phyloP scores from a whole-genome alignment of 2,329 filamentous ascomycete genomes.

The Rosellinia necatrix region DNA sequence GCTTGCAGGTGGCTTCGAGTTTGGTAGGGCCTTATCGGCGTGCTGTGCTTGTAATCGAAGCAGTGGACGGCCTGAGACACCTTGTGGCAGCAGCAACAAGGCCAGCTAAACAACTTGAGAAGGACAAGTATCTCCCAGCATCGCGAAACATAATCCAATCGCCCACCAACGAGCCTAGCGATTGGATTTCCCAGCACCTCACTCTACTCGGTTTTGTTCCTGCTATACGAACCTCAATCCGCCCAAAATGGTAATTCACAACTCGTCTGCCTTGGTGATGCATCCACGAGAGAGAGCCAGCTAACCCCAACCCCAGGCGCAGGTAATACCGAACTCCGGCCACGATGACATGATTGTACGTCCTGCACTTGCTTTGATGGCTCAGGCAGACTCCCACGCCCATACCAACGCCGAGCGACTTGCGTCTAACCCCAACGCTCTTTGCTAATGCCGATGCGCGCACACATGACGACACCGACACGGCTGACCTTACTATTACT shows the following conservation, averaged over 20 bases:
- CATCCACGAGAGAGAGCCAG: conserved; percentile 1
- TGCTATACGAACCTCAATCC: background rate
- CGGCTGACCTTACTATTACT: conserved; percentile 28
- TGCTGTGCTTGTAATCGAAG: background rate
- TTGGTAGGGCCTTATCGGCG: conserved; percentile 4
- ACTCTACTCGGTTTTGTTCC: background rate
- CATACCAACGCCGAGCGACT: background rate
- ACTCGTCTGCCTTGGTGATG: background rate
- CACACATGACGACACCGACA: conserved; percentile 2
- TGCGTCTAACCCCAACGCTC: background rate
- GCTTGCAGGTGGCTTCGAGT: background rate
- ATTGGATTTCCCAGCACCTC: background rate
- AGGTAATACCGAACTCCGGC: conserved; percentile 81
- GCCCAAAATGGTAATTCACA: conserved; percentile 33
- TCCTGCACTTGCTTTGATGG: conserved; percentile 35
- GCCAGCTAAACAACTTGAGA: conserved; percentile 27
- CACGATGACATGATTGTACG: conserved; percentile 99
- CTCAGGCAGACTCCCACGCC: background rate
- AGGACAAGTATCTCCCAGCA: conserved; percentile 24
- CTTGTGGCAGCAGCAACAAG: conserved; percentile 23
- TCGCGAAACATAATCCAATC: background rate
- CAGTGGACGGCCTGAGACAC: conserved; percentile 1
- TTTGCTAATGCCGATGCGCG: conserved; percentile 17
- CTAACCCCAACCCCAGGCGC: conserved; percentile 46
- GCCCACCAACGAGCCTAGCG: conserved; percentile 9